Conservation (phyloP, 176 grass and related monocot species). For the Rhynchospora tenuis region DNA sequence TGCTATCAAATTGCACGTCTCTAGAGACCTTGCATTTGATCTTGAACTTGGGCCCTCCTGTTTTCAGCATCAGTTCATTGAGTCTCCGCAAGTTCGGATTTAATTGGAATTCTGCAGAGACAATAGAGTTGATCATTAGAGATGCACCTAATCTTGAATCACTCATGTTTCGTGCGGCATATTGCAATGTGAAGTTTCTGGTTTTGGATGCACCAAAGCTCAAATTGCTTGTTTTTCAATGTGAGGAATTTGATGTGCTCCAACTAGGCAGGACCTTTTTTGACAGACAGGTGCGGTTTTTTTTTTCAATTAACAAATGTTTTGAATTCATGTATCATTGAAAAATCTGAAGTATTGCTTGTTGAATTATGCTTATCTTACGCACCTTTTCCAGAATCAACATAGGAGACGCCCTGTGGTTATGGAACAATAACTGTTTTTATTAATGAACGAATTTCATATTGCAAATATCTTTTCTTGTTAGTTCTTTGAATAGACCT, state of each 20-base stretch:
- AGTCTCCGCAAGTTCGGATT: not conserved
- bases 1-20: not conserved
- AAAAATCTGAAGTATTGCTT: too few species aligned
- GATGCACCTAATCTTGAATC: not conserved
- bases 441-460: too few species aligned
- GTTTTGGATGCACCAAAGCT: constrained; percentile 1
- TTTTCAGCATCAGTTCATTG: not conserved
- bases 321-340: not conserved
- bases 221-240: not conserved
- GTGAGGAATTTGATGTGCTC: not conserved
- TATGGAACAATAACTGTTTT: too few species aligned
- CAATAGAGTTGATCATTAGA: not conserved
- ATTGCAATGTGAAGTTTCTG: not conserved
- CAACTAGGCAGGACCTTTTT: not conserved
- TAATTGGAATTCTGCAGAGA: not conserved
- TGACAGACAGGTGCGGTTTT: not conserved
- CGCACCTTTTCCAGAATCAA: too few species aligned
- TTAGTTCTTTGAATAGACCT: too few species aligned
- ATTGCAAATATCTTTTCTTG: too few species aligned
- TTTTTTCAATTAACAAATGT: not conserved
- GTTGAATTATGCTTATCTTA: too few species aligned
- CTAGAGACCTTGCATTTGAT: not conserved
- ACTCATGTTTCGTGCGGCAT: not conserved
- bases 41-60: not conserved
- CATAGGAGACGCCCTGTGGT: too few species aligned